These are phyloP conservation scores for Boletus fagicola DNA, from an alignment of 768 basidiomycete genomes.

Conservation along the genomic window DNA sequence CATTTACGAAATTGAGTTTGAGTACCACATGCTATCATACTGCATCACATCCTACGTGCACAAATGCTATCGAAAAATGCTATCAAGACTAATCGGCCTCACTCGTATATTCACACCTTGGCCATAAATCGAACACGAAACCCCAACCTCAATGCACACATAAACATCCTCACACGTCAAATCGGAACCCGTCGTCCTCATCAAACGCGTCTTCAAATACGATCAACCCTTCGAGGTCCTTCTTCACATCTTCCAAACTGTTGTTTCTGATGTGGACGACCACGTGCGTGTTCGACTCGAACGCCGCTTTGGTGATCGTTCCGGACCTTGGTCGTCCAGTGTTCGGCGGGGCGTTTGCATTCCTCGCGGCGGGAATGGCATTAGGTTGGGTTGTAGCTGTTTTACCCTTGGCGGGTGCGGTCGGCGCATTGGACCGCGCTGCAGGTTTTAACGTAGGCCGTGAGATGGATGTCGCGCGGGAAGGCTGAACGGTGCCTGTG, in stretches of 20 bases:
- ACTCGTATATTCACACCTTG: slow-evolving; percentile 7
- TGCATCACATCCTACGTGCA: slow-evolving; percentile 9
- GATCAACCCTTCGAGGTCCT: slow-evolving; percentile 30
- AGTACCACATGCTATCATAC: slow-evolving; percentile 8
- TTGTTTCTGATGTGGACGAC: slow-evolving; percentile 18
- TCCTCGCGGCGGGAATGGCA: not conserved
- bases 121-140: slow-evolving; percentile 15
- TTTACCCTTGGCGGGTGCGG: slow-evolving; percentile 12
- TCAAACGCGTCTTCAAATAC: slow-evolving; percentile 30
- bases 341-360: not conserved
- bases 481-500: not conserved
- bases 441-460: slow-evolving; percentile 12
- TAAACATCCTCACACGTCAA: slow-evolving; percentile 19
- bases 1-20: not conserved
- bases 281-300: slow-evolving; percentile 23
- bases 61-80: slow-evolving; percentile 13
- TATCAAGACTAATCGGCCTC: slow-evolving; percentile 6
- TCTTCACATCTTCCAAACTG: slow-evolving; percentile 32
- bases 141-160: not conserved
- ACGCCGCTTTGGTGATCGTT: slow-evolving; percentile 26
- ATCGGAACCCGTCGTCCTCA: slow-evolving; percentile 31
- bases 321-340: slow-evolving; percentile 21
- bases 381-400: not conserved
- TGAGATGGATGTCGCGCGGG: slow-evolving; percentile 7
- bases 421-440: slow-evolving; percentile 4